Base-by-base conservation (phyloP, 768 basidiomycete genomes). In the Scleroderma citrinum region DNA sequence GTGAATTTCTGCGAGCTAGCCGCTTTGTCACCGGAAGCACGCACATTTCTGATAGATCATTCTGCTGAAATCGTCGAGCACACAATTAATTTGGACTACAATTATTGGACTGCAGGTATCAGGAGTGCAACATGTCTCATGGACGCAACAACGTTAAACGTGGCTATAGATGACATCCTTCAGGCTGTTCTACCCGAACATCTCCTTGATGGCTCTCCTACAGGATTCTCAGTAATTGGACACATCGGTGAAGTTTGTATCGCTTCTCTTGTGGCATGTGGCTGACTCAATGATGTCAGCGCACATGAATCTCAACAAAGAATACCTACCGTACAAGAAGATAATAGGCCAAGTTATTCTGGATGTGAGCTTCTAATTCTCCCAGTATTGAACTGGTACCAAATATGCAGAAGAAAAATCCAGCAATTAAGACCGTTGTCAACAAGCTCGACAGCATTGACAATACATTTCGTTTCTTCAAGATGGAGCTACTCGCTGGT, bases 401-500 rank as follows among this genome's bases (percentile, higher is more conserved):
- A 58, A 24, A 67, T 29, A 10, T 26, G 13, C 3, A 37, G 8
- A 55, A 96, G 93, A 98, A 99, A 89, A 93, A 92, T 63, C 76
- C 77, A 19, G 69, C 69, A 20, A 73, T 95, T 35, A 77, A 76
- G 58, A 98, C 95, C 0, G 92, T 98, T 2, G 93, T 99, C 35
- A 97, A 99, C 72, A 99, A 98, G 67, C 70, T 96, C 31, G 81
- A 94, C 56, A 81, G 68, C 34, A 97, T 97, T 47, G 82, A 92
- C 60, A 81, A 74, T 23, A 74, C 85, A 62, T 99, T 93, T 64
- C 83, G 96, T 17, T 86, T 93, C 55, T 99, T 99, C 66, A 76
- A 87, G 57, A 98, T 99, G 96, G 96, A 99, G 58, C 73, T 98
- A 6, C 73, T 99, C 35, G 96, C 95, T 0, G 96, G 96, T 1